Base-by-base conservation (phyloP, 805 yeast genomes). In the Tetrapisispora arboricola region DNA sequence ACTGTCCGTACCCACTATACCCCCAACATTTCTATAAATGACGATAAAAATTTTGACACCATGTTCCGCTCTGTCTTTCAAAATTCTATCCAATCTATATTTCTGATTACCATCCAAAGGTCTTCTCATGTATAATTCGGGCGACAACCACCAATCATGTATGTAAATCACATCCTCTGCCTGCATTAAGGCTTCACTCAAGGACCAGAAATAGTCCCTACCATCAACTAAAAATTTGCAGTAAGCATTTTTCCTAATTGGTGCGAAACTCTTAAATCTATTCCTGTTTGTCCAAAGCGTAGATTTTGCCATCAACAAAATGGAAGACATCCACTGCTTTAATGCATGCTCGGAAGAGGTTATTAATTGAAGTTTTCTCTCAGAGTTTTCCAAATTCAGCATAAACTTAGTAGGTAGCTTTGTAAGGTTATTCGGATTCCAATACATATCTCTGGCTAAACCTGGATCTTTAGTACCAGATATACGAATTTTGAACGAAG, bases 101-200 rank as follows among this genome's bases (percentile, higher is more conserved):
- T 84, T 81, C 60, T 92, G 97, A 52, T 90, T 90, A 8, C 96
- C 96, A 60, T 84, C 81, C 0, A 95, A 90, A 0, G 98, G 98
- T 38, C 99, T 70, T 47, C 98, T 74, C 64, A 92, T 67, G 53
- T 92, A 94, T 3, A 92, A 58, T 60, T 92, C 98, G 0, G 99
- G 99, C 4, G 90, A 75, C 20, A 92, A 68, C 98, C 98, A 92
- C 99, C 99, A 92, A 55, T 90, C 99, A 55, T 92, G 96, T 38
- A 92, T 86, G 58, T 80, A 92, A 26, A 92, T 81, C 1, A 83
- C 90, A 66, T 92, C 97, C 49, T 79, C 78, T 0, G 98, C 97
- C 84, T 84, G 80, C 49, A 83, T 86, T 41, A 92, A 67, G 0
- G 97, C 98, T 10, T 87, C 78, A 24, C 95, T 83, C 2, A 87